Evolutionary conservation across 805 yeast species (phyloP).

Genomic region (Pichia rugopelliculosa): DNA sequence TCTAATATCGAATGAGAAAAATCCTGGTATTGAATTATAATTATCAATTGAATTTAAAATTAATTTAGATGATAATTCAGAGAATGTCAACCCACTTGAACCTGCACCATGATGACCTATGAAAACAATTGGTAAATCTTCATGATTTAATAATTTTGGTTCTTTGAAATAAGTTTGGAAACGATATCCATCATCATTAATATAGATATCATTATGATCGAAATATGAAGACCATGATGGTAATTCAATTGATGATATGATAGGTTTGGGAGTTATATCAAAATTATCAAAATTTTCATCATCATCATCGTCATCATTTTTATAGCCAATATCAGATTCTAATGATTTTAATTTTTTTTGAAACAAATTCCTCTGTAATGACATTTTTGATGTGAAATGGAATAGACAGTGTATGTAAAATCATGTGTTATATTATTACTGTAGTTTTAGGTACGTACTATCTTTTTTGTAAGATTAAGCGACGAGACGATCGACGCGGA

Average conservation of each 20-base stretch:
- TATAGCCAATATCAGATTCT: conserved; percentile 19
- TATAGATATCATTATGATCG: conserved; percentile 20
- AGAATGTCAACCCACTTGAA: conserved; percentile 75
- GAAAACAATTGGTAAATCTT: conserved; percentile 44
- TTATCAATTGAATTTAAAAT: conserved; percentile 26
- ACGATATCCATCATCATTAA: conserved; percentile 18
- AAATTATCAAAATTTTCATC: no score
- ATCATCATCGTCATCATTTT: conserved; percentile 7
- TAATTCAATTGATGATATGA: no score
- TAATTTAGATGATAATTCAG: conserved; percentile 35
- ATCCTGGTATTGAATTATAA: conserved; percentile 43
- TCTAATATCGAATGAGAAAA: conserved; percentile 69
- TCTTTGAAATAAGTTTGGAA: conserved; percentile 54
- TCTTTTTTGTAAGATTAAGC: no score
- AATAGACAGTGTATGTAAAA: no score
- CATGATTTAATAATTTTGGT: conserved; percentile 30
- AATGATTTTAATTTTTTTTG: conserved; percentile 19
- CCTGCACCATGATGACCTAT: conserved; percentile 95
- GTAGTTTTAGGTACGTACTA: no score
- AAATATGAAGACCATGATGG: conserved; percentile 25
- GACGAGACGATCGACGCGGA: no score
- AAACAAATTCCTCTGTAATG: conserved; percentile 20
- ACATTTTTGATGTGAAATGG: neutral
- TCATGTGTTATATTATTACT: no score
- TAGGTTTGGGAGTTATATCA: no score